Conservation (phyloP, 495 filamentous ascomycete species). For the Aspergillus indologenus region DNA sequence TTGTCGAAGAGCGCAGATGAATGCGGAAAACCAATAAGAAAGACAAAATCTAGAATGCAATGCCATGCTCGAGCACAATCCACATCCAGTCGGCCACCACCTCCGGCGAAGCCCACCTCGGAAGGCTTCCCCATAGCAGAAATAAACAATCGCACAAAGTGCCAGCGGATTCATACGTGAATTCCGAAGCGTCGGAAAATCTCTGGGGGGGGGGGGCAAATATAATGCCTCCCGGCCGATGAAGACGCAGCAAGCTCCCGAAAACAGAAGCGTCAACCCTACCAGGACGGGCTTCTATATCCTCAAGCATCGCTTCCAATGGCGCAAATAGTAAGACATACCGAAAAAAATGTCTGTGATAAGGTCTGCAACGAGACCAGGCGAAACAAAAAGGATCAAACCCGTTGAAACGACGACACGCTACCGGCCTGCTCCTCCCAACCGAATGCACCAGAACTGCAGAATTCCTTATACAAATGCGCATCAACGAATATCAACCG, state of each 20-base stretch:
- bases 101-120: conserved; percentile 20
- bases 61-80: conserved; percentile 29
- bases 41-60: conserved; percentile 48
- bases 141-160: conserved; percentile 30
- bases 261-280: conserved; percentile 36
- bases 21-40: conserved; percentile 23
- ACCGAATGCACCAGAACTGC: conserved; percentile 50
- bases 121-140: conserved; percentile 27
- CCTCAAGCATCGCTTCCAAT: conserved; percentile 37
- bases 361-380: conserved; percentile 28
- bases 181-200: neutral
- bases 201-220: too few relatives aligned
- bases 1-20: conserved; percentile 40
- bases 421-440: conserved; percentile 51
- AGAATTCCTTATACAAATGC: conserved; percentile 52
- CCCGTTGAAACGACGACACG: conserved; percentile 38
- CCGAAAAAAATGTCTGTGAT: conserved; percentile 26
- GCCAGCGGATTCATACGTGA: conserved; percentile 17
- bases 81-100: conserved; percentile 26
- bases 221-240: too few relatives aligned
- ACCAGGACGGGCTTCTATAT: conserved; percentile 28
- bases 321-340: conserved; percentile 30
- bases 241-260: neutral
- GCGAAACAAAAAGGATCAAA: conserved; percentile 38
- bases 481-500: conserved; percentile 59